phyloP scores from a whole-genome alignment of 139 green algal species.

The Desmodesmus armatus region DNA sequence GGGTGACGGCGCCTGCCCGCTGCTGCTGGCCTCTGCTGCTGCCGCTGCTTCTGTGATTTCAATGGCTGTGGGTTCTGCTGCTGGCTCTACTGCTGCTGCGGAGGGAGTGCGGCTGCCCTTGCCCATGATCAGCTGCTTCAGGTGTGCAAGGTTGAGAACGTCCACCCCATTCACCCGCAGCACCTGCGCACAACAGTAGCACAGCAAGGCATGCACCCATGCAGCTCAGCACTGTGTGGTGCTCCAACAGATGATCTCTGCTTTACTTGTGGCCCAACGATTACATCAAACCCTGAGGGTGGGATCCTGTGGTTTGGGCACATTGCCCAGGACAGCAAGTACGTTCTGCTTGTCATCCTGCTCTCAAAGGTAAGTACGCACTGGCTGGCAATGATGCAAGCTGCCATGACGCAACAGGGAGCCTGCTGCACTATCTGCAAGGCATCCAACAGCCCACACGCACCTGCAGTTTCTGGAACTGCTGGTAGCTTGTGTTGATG shows the following conservation, averaged over 20 bases:
- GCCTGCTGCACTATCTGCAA: not conserved
- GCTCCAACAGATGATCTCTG: no score
- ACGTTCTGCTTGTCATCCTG: no score
- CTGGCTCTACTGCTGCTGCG: not conserved
- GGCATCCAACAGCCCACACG: not conserved
- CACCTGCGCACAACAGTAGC: constrained; percentile 54
- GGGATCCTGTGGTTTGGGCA: no score
- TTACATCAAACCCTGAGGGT: no score
- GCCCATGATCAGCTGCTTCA: constrained; percentile 53
- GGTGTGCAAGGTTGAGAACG: constrained; percentile 73
- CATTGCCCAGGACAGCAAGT: no score
- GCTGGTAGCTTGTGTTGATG: constrained; percentile 73
- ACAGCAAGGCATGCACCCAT: no score
- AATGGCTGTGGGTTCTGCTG: not conserved
- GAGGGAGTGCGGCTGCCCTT: not conserved
- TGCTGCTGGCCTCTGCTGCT: not conserved
- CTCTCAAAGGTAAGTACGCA: not conserved
- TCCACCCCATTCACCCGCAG: constrained; percentile 59
- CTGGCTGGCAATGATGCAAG: not conserved
- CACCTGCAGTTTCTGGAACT: constrained; percentile 70
- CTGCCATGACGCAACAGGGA: not conserved
- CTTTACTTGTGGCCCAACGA: no score
- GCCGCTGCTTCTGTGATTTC: not conserved
- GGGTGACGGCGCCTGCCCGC: no score
- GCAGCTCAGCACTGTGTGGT: no score